Percentiles rank a stretch among this genome's conserved stretches.
Conservation (phyloP, 352 stramenopile species). For the Phytophthora sansomeana region DNA sequence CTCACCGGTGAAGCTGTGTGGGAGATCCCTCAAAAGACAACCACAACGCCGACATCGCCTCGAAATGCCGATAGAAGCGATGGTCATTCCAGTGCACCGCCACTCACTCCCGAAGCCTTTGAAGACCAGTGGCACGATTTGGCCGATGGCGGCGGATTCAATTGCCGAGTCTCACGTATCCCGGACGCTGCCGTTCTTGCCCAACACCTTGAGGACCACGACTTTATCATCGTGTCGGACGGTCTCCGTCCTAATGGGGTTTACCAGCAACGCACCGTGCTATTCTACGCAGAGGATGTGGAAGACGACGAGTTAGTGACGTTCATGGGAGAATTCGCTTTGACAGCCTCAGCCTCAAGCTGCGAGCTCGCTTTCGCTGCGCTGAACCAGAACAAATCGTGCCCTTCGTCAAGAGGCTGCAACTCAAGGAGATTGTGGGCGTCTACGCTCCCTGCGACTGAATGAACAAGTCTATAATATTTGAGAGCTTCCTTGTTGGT, state of each 20-base stretch:
- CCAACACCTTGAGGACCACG: conserved; percentile 54
- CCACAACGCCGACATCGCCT: neutral
- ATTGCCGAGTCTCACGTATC: conserved; percentile 65
- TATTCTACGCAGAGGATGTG: conserved; percentile 57
- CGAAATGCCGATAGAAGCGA: conserved; percentile 12
- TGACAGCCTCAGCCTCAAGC: conserved; percentile 72
- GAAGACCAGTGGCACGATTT: conserved; percentile 60
- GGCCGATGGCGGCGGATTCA: conserved; percentile 64
- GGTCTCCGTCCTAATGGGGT: conserved; percentile 36
- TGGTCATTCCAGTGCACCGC: neutral
- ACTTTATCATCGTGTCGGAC: conserved; percentile 65
- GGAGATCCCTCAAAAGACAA: conserved; percentile 49
- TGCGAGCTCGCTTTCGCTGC: conserved; percentile 73
- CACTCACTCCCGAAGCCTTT: conserved; percentile 48
- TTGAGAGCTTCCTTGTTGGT: conserved; percentile 37
- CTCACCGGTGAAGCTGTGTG: conserved; percentile 73
- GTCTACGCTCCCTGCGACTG: conserved; percentile 69
- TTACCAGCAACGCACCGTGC: conserved; percentile 51
- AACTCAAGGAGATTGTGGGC: conserved; percentile 81
- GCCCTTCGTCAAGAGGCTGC: conserved; percentile 71
- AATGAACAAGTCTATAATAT: conserved; percentile 49
- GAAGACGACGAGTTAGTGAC: conserved; percentile 26
- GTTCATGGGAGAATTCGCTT: conserved; percentile 77
- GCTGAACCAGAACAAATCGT: conserved; percentile 62
- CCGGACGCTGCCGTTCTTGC: conserved; percentile 47